Evolutionary conservation across 192 early-diverging fungal genomes (phyloP).

Genomic region (Entomortierella lignicola): DNA sequence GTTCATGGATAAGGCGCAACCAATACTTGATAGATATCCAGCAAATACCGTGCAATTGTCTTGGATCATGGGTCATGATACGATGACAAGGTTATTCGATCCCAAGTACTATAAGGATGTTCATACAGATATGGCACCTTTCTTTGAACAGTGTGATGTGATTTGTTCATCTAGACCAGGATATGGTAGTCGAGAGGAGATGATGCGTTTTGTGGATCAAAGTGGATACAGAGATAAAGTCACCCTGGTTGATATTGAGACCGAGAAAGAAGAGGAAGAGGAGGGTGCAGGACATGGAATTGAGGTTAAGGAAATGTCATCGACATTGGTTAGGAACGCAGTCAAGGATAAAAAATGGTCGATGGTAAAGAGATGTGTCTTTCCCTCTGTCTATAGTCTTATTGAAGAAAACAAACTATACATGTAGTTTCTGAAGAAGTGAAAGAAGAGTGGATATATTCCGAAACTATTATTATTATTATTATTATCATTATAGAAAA

Average conservation of each 20-base stretch:
- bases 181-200: slow-evolving; percentile 45
- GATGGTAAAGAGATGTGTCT: slow-evolving; percentile 29
- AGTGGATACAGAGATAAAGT: slow-evolving; percentile 43
- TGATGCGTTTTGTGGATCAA: slow-evolving; percentile 45
- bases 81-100: slow-evolving; percentile 79
- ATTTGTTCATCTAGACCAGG: slow-evolving; percentile 63
- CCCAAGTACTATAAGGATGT: slow-evolving; percentile 76
- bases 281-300: slow-evolving; percentile 2
- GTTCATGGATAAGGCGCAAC: slow-evolving; percentile 78
- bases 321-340: slow-evolving; percentile 46
- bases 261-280: background rate
- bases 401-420: slow-evolving; percentile 41
- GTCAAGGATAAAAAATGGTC: slow-evolving; percentile 39
- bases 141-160: slow-evolving; percentile 64
- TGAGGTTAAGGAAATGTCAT: slow-evolving; percentile 40
- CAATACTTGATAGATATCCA: slow-evolving; percentile 45
- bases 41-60: slow-evolving; percentile 50
- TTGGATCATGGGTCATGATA: slow-evolving; percentile 87
- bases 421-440: background rate
- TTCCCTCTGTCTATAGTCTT: slow-evolving; percentile 19
- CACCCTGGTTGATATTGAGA: slow-evolving; percentile 41
- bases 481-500: too few species aligned
- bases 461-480: too few species aligned
- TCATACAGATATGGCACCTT: slow-evolving; percentile 58
- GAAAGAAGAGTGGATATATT: too few species aligned